Evolutionary conservation across 495 filamentous ascomycete species (phyloP).

Genomic region (Penicillium crystallinum): DNA sequence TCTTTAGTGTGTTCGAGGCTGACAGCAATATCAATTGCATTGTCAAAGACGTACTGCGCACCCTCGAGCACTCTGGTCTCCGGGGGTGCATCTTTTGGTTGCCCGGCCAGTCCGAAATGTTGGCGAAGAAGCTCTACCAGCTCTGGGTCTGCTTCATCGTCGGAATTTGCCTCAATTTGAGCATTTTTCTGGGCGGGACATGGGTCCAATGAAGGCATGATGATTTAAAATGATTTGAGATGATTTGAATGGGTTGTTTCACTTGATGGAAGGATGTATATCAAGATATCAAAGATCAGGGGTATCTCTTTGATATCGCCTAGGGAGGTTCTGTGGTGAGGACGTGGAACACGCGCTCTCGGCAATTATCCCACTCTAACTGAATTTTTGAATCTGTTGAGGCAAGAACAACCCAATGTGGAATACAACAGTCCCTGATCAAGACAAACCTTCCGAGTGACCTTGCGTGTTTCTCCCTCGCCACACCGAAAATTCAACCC

Average conservation of each 20-base stretch:
- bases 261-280: background rate
- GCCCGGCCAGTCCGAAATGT: constrained; percentile 59
- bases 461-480: constrained; percentile 5
- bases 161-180: constrained; percentile 44
- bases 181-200: constrained; percentile 10
- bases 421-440: background rate
- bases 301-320: constrained; percentile 2
- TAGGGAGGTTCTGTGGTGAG: constrained; percentile 1
- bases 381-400: background rate
- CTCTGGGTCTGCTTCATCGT: constrained; percentile 85
- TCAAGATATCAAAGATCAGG: background rate
- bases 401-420: background rate
- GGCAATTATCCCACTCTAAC: background rate
- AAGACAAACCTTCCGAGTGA: background rate
- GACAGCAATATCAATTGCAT: constrained; percentile 86
- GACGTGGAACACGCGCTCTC: background rate
- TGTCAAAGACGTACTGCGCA: constrained; percentile 85
- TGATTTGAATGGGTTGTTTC: background rate
- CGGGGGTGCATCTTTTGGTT: constrained; percentile 43
- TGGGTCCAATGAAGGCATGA: constrained; percentile 24
- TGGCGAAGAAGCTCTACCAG: constrained; percentile 82
- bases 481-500: constrained; percentile 23
- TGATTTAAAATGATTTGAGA: no score
- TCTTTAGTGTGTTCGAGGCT: constrained; percentile 71
- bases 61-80: constrained; percentile 78